Conservation (phyloP, 1,139 yeast species). For the Taphrina populina region DNA sequence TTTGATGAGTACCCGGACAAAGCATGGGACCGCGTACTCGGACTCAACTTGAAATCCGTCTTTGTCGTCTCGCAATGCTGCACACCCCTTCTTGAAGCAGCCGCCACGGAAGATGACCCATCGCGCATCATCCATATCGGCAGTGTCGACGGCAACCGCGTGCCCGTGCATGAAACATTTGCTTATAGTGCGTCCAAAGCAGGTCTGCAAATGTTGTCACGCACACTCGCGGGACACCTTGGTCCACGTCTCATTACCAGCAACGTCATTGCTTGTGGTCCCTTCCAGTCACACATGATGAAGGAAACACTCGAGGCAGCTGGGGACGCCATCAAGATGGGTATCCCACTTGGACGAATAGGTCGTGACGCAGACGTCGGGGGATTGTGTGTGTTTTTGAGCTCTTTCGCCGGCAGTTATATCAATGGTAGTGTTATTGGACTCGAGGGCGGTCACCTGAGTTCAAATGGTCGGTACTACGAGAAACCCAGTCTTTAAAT, state of each 20-base stretch:
- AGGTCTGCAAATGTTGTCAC: constrained; percentile 70
- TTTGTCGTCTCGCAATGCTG: constrained; percentile 66
- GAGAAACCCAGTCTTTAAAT: constrained; percentile 9
- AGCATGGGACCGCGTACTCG: constrained; percentile 59
- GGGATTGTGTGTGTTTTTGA: constrained; percentile 59
- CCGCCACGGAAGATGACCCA: constrained; percentile 62
- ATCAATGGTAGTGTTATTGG: constrained; percentile 70
- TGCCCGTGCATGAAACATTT: constrained; percentile 43
- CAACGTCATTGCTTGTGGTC: constrained; percentile 74
- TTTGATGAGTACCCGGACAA: constrained; percentile 60
- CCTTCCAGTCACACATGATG: constrained; percentile 76
- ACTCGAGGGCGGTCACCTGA: constrained; percentile 63
- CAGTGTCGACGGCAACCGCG: constrained; percentile 52
- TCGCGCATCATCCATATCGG: constrained; percentile 67
- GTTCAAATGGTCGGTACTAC: constrained; percentile 18
- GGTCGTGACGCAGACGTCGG: constrained; percentile 65
- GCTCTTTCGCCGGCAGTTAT: constrained; percentile 60
- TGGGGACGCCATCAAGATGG: constrained; percentile 54
- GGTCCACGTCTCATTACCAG: constrained; percentile 68
- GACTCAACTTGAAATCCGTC: constrained; percentile 69
- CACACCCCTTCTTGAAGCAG: constrained; percentile 56
- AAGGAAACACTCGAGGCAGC: constrained; percentile 57
- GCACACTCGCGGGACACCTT: constrained; percentile 65
- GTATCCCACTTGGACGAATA: constrained; percentile 59
- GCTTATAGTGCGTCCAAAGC: constrained; percentile 76